Evolutionary conservation across 257 asterid species (phyloP).

Genomic region (Datura wrightii): DNA sequence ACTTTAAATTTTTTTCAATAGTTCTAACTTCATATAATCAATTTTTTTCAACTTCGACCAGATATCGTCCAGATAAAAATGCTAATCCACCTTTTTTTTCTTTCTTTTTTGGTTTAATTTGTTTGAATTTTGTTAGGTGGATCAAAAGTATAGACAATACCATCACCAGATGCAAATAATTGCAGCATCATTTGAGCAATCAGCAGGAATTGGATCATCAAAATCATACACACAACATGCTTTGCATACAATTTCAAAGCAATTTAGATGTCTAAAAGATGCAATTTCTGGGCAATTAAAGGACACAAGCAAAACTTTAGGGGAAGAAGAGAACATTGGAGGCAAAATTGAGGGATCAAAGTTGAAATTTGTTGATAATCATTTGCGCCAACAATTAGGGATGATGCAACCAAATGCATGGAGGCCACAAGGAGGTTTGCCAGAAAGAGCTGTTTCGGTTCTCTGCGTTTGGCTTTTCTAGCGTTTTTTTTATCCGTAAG

Average conservation of each 20-base stretch:
- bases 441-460: conserved; percentile 54
- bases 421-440: conserved; percentile 63
- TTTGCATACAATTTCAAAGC: conserved; percentile 65
- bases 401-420: conserved; percentile 60
- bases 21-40: no score
- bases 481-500: conserved; percentile 63
- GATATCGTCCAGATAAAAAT: no score
- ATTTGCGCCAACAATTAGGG: conserved; percentile 60
- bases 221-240: conserved; percentile 66
- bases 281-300: conserved; percentile 61
- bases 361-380: conserved; percentile 55
- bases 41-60: no score
- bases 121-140: conserved; percentile 51
- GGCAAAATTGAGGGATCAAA: conserved; percentile 53
- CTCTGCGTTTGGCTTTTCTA: conserved; percentile 72
- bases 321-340: conserved; percentile 49
- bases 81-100: no score
- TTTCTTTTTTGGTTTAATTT: no score
- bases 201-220: conserved; percentile 73
- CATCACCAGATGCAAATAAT: conserved; percentile 68
- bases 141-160: conserved; percentile 68
- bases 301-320: conserved; percentile 51
- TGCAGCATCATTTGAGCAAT: conserved; percentile 61
- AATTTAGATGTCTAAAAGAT: conserved; percentile 65
- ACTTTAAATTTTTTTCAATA: no score